phyloP scores from a whole-genome alignment of 441 rosid species.

The Viola pubescens region DNA sequence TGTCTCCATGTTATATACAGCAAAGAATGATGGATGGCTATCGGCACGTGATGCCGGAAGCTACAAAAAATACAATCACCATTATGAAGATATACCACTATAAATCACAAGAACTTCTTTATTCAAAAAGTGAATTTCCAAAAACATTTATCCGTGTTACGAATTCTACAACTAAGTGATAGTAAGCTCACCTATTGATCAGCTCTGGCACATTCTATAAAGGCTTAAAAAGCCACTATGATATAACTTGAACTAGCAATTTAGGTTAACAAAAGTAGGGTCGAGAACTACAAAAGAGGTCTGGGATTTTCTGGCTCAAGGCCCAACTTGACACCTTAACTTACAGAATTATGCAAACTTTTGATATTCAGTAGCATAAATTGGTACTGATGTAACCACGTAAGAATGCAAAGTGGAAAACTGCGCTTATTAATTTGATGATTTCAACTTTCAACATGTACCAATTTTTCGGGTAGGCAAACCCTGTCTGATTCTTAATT shows the following conservation, averaged over 20 bases:
- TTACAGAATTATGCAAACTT: too few species aligned
- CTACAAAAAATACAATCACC: conserved; percentile 19
- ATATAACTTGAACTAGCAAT: background rate
- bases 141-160: too few species aligned
- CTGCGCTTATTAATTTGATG: too few species aligned
- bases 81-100: conserved; percentile 4
- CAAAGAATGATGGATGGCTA: conserved; percentile 72
- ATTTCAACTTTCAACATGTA: too few species aligned
- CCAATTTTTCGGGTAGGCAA: too few species aligned
- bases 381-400: too few species aligned
- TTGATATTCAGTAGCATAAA: too few species aligned
- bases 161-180: background rate
- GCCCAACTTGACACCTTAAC: background rate
- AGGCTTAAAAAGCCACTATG: background rate
- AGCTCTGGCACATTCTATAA: background rate
- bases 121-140: background rate
- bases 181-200: background rate
- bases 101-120: conserved; percentile 2
- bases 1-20: conserved; percentile 95
- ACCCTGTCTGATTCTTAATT: too few species aligned
- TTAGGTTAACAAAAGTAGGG: background rate
- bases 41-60: conserved; percentile 60
- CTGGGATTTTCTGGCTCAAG: background rate
- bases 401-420: too few species aligned
- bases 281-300: background rate